Base-by-base conservation (phyloP, 306 rosid genomes). In the Senna tora region DNA sequence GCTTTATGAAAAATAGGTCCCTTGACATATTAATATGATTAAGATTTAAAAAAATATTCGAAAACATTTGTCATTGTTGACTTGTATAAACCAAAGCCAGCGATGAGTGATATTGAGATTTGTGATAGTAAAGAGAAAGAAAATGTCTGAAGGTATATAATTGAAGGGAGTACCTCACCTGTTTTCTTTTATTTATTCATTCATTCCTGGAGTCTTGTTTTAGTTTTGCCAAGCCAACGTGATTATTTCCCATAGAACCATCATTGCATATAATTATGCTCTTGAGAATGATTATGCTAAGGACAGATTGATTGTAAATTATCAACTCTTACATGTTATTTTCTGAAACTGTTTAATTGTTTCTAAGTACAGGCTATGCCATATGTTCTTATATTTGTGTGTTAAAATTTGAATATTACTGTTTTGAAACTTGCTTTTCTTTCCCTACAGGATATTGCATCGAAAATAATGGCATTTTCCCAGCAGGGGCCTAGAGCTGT, bases 401-500 rank as follows among this genome's bases (percentile, higher is more conserved):
- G 45, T 20, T 47, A 53, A 15, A 32, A 21, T 42, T 30, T 33
- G 39, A 20, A 12, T 67, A 66, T 59, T 62, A 20, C 2, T n/a
- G 59, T 16, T 25, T 11, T 56, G 33, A 71, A 50, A 28, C n/a
- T 14, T 43, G 30, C 43, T 65, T 12, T 7, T 34, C 64, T 22
- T 63, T 70, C 17, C 8, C 59, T 83, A 72, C 65, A 92, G 97
- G 97, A 92, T 71, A 81, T 92, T 69, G 88, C 86, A 32, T 81
- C 90, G 63, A 92, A 84, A 76, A 92, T 92, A 63, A 86, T 83
- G 96, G 75, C 97, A 28, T 92, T 89, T 79, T 79, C 97, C 14
- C 96, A 89, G 82, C 93, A 86, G 81, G 90, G 94, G 61, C 83
- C 90, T 16, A 84, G 96, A 83, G 92, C 89, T 30, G 62, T 92